Percentiles rank a stretch among this genome's conserved stretches.
Evolutionary conservation across 805 yeast genomes (phyloP).

Genomic region (Zygoascus tannicola): DNA sequence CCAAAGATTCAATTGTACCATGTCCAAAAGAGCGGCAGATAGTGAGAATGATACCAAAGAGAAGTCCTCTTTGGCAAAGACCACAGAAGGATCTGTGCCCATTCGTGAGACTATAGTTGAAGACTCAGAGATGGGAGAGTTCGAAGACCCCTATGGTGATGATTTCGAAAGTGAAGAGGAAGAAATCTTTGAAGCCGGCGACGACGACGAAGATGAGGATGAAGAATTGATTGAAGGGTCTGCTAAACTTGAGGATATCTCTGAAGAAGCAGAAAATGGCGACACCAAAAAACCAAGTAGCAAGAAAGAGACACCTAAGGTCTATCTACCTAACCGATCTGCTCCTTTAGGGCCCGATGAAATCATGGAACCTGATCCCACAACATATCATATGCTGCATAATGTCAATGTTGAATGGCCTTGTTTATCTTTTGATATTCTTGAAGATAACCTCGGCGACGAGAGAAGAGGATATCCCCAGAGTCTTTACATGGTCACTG

Average conservation of each 20-base stretch:
- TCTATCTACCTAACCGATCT: constrained; percentile 82
- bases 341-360: constrained; percentile 92
- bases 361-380: constrained; percentile 91
- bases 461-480: constrained; percentile 91
- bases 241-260: constrained; percentile 21
- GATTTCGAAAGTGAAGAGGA: constrained; percentile 85
- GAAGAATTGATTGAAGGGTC: constrained; percentile 50
- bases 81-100: constrained; percentile 33
- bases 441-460: constrained; percentile 78
- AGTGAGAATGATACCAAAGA: constrained; percentile 23
- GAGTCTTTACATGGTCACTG: constrained; percentile 74
- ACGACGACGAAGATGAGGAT: constrained; percentile 83
- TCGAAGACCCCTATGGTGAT: constrained; percentile 62
- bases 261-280: constrained; percentile 28
- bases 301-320: constrained; percentile 30
- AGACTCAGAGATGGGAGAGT: constrained; percentile 40
- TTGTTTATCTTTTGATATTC: constrained; percentile 78
- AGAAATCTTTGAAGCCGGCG: constrained; percentile 58
- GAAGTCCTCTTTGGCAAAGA: constrained; percentile 32
- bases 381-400: constrained; percentile 94
- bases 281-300: constrained; percentile 19
- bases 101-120: constrained; percentile 5
- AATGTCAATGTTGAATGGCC: constrained; percentile 96
- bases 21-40: constrained; percentile 47
- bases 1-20: constrained; percentile 13